A percentile compares a stretch with the other conserved stretches of the same genome.
phyloP scores from a whole-genome alignment of 1,139 yeast species.

The Saccharomyces hybrid region DNA sequence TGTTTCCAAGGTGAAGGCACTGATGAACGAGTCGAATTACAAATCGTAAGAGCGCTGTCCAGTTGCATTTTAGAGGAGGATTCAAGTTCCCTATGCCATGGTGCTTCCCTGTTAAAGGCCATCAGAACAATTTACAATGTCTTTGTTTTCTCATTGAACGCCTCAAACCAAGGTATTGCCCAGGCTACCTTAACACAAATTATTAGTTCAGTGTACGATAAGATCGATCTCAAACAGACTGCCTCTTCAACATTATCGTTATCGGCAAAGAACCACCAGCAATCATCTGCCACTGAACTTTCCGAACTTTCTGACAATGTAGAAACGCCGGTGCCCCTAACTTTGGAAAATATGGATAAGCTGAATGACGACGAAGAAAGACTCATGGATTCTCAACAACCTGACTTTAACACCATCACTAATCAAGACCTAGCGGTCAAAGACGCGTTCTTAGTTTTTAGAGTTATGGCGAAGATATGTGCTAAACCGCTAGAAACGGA shows the following conservation, averaged over 20 bases:
- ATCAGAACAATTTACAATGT: slow-evolving; percentile 90
- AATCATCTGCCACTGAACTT: background rate
- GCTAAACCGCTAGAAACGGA: slow-evolving; percentile 74
- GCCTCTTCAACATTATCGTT: slow-evolving; percentile 4
- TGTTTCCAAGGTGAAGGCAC: slow-evolving; percentile 92
- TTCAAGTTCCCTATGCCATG: slow-evolving; percentile 67
- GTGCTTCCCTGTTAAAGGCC: slow-evolving; percentile 80
- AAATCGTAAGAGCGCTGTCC: slow-evolving; percentile 84
- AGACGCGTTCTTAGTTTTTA: slow-evolving; percentile 86
- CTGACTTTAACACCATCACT: slow-evolving; percentile 34
- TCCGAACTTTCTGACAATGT: background rate
- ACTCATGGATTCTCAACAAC: slow-evolving; percentile 42
- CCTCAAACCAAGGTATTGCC: slow-evolving; percentile 86
- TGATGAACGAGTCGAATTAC: slow-evolving; percentile 80
- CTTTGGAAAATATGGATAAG: slow-evolving; percentile 51
- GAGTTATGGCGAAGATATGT: slow-evolving; percentile 91
- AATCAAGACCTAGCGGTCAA: slow-evolving; percentile 70
- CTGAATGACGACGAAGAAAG: slow-evolving; percentile 51
- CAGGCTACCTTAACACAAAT: slow-evolving; percentile 93
- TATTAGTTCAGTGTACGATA: slow-evolving; percentile 77
- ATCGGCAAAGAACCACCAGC: background rate
- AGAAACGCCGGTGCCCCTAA: slow-evolving; percentile 35
- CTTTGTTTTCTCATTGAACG: slow-evolving; percentile 72
- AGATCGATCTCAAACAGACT: slow-evolving; percentile 39
- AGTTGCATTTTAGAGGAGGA: slow-evolving; percentile 76